Conservation (phyloP, 179 eudicot genomes). For the Camellia oleifera region DNA sequence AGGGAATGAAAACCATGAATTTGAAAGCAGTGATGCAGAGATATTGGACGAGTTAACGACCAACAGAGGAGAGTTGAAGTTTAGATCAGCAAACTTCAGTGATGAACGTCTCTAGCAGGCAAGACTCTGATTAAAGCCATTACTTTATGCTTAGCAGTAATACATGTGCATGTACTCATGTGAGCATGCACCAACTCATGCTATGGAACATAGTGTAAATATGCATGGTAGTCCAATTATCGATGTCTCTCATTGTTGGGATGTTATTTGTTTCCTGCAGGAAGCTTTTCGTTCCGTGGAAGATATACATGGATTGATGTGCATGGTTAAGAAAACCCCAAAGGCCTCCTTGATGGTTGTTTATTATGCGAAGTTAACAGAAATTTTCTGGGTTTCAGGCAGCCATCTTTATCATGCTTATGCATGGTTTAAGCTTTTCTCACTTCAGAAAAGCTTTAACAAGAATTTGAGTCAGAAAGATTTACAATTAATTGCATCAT, state of each 20-base stretch:
- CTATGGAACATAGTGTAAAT: too few species aligned
- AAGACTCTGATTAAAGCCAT: too few species aligned
- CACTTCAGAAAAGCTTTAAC: conserved; percentile 70
- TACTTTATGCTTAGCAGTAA: too few species aligned
- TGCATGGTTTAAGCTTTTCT: conserved; percentile 88
- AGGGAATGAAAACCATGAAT: too few species aligned
- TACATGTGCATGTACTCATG: too few species aligned
- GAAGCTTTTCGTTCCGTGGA: conserved; percentile 87
- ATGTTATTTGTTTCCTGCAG: conserved; percentile 28
- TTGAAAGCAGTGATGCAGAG: too few species aligned
- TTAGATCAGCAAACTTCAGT: too few species aligned
- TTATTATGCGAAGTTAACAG: conserved; percentile 84
- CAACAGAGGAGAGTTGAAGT: too few species aligned
- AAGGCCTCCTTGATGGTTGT: conserved; percentile 76
- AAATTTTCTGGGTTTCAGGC: conserved; percentile 75
- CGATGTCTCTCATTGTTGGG: not conserved
- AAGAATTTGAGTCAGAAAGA: conserved; percentile 35
- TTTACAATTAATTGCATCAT: too few species aligned
- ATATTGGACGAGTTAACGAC: too few species aligned
- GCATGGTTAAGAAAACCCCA: conserved; percentile 72
- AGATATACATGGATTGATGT: conserved; percentile 79
- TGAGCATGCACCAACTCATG: too few species aligned
- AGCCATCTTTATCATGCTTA: conserved; percentile 74
- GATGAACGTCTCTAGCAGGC: too few species aligned
- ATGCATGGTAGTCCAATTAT: not conserved